phyloP scores from a whole-genome alignment of 148 eudicot genomes.

The Vaccinium macrocarpon region DNA sequence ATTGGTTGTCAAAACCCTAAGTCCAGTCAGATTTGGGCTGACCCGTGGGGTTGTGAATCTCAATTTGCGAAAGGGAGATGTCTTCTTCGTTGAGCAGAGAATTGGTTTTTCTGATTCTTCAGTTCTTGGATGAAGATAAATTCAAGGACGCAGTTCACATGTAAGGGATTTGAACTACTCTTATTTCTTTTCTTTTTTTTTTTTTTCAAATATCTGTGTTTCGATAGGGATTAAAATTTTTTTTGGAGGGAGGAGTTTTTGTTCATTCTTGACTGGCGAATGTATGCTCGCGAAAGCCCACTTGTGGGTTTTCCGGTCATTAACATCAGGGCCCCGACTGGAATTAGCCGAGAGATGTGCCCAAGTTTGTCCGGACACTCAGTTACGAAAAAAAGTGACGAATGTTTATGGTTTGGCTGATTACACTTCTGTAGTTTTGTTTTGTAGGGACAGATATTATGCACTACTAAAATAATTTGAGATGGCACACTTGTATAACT shows the following conservation, averaged over 20 bases:
- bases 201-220: neutral
- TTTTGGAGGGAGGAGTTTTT: neutral
- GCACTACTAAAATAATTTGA: neutral
- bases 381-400: neutral
- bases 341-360: too few relatives aligned
- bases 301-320: too few relatives aligned
- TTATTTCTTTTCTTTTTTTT: neutral
- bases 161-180: conserved; percentile 22
- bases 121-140: conserved; percentile 54
- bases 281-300: neutral
- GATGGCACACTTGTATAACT: neutral
- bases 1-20: conserved; percentile 27
- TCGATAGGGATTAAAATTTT: neutral
- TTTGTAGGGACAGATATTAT: neutral
- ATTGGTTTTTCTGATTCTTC: conserved; percentile 48
- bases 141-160: conserved; percentile 41
- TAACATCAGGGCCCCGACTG: too few relatives aligned
- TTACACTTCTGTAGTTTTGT: neutral
- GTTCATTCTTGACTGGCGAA: neutral
- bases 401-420: neutral
- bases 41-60: conserved; percentile 2
- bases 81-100: conserved; percentile 45
- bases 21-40: conserved; percentile 12
- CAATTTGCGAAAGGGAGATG: conserved; percentile 23
- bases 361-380: too few relatives aligned